These are phyloP conservation scores for Flaveria ramosissima DNA, from an alignment of 129 eudicot genomes.

Conservation along the genomic window DNA sequence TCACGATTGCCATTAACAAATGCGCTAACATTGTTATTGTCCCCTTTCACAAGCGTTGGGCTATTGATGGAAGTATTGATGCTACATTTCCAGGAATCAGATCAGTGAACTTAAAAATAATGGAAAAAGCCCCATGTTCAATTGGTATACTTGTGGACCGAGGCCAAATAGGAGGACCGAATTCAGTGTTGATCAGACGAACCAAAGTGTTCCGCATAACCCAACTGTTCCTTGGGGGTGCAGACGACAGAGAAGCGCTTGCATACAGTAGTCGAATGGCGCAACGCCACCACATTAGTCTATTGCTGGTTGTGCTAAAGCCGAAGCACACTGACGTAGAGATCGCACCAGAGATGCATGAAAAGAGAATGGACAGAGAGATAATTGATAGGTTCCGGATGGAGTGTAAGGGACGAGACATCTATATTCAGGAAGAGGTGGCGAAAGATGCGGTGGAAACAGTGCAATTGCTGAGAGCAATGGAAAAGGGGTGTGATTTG, in stretches of 20 bases:
- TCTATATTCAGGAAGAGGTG: constrained; percentile 37
- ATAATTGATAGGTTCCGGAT: constrained; percentile 45
- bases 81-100: constrained; percentile 43
- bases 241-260: constrained; percentile 68
- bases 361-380: constrained; percentile 23
- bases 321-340: neutral
- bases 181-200: constrained; percentile 15
- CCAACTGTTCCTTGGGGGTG: constrained; percentile 59
- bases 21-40: constrained; percentile 47
- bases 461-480: constrained; percentile 38
- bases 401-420: constrained; percentile 29
- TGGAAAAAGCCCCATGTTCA: constrained; percentile 63
- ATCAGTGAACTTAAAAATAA: constrained; percentile 44
- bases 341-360: neutral
- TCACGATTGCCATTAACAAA: constrained; percentile 50
- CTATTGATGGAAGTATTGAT: constrained; percentile 47
- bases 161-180: constrained; percentile 27
- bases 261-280: constrained; percentile 53
- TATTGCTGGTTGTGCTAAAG: constrained; percentile 48
- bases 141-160: constrained; percentile 66
- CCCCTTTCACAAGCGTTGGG: constrained; percentile 66
- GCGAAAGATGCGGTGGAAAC: constrained; percentile 52
- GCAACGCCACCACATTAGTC: constrained; percentile 38
- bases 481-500: constrained; percentile 50
- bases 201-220: constrained; percentile 29